These are phyloP conservation scores for Elsinoe batatas DNA, from an alignment of 2,329 filamentous ascomycete species.

Conservation along the genomic window DNA sequence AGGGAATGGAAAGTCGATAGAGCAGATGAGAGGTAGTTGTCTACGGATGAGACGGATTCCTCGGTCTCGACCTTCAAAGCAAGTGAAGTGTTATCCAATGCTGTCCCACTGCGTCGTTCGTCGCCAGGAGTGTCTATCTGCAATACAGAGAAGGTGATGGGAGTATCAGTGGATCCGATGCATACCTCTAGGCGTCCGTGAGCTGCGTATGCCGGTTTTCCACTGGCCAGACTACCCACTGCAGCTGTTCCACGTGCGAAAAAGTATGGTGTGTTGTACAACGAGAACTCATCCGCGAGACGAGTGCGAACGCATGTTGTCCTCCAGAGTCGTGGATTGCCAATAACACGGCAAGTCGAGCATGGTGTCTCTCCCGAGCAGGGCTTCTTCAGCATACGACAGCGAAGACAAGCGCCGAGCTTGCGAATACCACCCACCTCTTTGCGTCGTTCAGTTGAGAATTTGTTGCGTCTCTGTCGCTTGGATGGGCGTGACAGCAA, in stretches of 20 bases:
- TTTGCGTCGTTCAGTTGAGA: slow-evolving; percentile 46
- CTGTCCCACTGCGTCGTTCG: not conserved
- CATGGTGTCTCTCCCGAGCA: slow-evolving; percentile 53
- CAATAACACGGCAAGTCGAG: slow-evolving; percentile 48
- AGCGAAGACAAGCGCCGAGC: slow-evolving; percentile 51
- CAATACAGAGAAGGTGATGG: slow-evolving; percentile 26
- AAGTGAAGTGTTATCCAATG: not conserved
- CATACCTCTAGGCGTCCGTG: slow-evolving; percentile 45
- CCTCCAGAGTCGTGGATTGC: slow-evolving; percentile 51
- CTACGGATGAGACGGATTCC: not conserved
- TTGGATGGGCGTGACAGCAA: slow-evolving; percentile 25
- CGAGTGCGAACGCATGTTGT: slow-evolving; percentile 49
- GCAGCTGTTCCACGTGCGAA: slow-evolving; percentile 44
- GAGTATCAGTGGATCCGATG: slow-evolving; percentile 34
- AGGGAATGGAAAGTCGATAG: not conserved
- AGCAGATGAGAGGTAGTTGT: not conserved
- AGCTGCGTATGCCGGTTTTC: slow-evolving; percentile 39
- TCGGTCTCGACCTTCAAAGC: slow-evolving; percentile 2
- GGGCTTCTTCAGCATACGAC: slow-evolving; percentile 55
- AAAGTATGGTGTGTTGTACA: slow-evolving; percentile 47
- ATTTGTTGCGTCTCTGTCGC: slow-evolving; percentile 46
- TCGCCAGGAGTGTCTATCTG: slow-evolving; percentile 37
- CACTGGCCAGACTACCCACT: slow-evolving; percentile 37
- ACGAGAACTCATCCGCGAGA: slow-evolving; percentile 48
- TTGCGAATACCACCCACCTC: slow-evolving; percentile 52